Percentiles rank a stretch among this genome's conserved stretches.
These are phyloP conservation scores for Beauveria brongniartii DNA, from an alignment of 2,329 filamentous ascomycete species.

Conservation along the genomic window DNA sequence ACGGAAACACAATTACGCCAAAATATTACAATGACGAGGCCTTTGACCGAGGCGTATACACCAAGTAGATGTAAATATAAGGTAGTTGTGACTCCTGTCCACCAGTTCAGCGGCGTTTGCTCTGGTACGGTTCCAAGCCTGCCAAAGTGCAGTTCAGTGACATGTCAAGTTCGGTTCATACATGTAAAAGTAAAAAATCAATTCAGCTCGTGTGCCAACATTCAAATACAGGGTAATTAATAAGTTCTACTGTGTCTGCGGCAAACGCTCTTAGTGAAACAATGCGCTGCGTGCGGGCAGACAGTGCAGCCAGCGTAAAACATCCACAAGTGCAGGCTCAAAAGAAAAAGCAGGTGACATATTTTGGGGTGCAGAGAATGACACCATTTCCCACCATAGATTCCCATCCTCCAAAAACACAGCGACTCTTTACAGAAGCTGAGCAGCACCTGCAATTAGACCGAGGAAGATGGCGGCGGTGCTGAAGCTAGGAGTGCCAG, in stretches of 20 bases:
- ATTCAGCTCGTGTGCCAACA: constrained; percentile 13
- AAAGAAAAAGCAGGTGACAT: constrained; percentile 22
- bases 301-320: not conserved
- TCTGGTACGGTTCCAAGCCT: too few species aligned
- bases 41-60: constrained; percentile 63
- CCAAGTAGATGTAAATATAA: not conserved
- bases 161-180: not conserved
- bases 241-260: constrained; percentile 34
- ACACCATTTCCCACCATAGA: constrained; percentile 28
- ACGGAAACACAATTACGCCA: constrained; percentile 75
- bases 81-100: too few species aligned
- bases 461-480: constrained; percentile 38
- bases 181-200: constrained; percentile 3
- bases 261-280: constrained; percentile 8
- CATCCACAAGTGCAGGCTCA: constrained; percentile 28
- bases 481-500: constrained; percentile 32
- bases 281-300: not conserved
- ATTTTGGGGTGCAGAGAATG: constrained; percentile 25
- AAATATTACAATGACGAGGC: constrained; percentile 74
- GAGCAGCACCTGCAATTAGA: constrained; percentile 38
- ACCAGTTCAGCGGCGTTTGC: not conserved
- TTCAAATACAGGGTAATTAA: constrained; percentile 34
- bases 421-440: constrained; percentile 39
- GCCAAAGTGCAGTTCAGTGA: not conserved
- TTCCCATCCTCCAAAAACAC: constrained; percentile 13